Percentiles rank a stretch among this genome's conserved stretches.
These are phyloP conservation scores for Thermomucor indicae-seudaticae DNA, from an alignment of 371 early-diverging fungal genomes.

Conservation along the genomic window DNA sequence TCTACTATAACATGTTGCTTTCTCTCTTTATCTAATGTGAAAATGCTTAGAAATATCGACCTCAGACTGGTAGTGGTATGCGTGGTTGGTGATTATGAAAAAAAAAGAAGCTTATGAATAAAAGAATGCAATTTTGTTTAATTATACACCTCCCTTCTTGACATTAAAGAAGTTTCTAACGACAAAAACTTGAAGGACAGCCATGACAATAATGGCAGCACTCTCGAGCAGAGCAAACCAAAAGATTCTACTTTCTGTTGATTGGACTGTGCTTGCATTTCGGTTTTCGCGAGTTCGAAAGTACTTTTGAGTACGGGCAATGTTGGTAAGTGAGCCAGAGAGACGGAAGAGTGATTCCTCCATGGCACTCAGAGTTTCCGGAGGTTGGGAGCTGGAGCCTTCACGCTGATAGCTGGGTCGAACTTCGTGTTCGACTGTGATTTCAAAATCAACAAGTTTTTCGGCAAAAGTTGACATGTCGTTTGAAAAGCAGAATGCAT, in stretches of 20 bases:
- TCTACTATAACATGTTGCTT: too few species aligned
- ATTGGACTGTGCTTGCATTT: conserved; percentile 80
- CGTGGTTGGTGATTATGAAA: too few species aligned
- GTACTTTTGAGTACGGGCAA: conserved; percentile 77
- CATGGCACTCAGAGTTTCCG: conserved; percentile 54
- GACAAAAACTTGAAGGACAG: conserved; percentile 83
- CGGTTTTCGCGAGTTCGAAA: conserved; percentile 87
- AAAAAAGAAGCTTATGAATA: too few species aligned
- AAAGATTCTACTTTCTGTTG: conserved; percentile 80
- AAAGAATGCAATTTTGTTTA: too few species aligned
- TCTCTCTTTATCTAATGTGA: not conserved
- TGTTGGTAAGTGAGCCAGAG: conserved; percentile 51
- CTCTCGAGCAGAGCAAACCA: conserved; percentile 84
- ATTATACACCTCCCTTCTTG: conserved; percentile 16
- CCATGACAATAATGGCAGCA: conserved; percentile 72
- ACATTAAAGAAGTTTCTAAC: conserved; percentile 69
- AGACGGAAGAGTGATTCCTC: conserved; percentile 61
- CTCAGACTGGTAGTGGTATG: conserved; percentile 3
- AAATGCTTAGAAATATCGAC: conserved; percentile 12
- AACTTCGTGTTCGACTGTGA: conserved; percentile 81
- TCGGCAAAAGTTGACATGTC: conserved; percentile 84
- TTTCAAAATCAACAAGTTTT: conserved; percentile 92
- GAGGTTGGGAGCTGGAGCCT: conserved; percentile 26
- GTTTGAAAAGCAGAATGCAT: conserved; percentile 91
- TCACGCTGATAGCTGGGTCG: conserved; percentile 23